Base-by-base conservation (phyloP, 345 rosid species). In the Ceriops zippeliana region DNA sequence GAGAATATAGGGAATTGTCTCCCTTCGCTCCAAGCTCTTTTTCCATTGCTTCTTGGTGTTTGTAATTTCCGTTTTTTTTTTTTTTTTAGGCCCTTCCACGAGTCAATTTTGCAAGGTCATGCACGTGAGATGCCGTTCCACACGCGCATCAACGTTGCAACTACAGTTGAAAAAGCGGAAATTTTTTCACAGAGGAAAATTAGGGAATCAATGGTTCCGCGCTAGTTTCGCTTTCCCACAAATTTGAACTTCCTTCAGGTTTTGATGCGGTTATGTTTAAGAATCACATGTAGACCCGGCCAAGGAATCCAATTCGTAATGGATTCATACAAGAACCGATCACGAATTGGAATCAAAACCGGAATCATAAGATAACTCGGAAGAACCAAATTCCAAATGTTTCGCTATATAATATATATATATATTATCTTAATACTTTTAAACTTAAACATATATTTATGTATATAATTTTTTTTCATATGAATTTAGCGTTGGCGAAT, bases 1-100 rank as follows among this genome's bases (percentile, higher is more conserved):
- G 75, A 79, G 75, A 82, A 80, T 77, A 81, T 73, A 52, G 80
- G 81, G 73, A 77, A 83, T 69, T 75, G 77, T 24, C 73, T 66
- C 78, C 59, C 24, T 20, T 65, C 70, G n/a, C 26, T 51, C 37
- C 5, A 28, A 22, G 72, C 65, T 57, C 47, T 35, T 68, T 62
- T 76, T 70, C 63, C 46, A 22, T 22, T 22, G 30, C 15, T 54
- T 62, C 62, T 58, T 49, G 42, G 24, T 42, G 17, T 7, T 60
- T 42, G 65, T 1, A 51, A 32, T 26, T 21, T 26, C 20, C 7
- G n/a, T 34, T 24, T 34, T 34, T 11, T 16, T 47, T 24, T 34
- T 34, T 34, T 7, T 34, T 6, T 17, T n/a, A 24, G 46, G 3
- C 17, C 16, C 26, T 27, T 5, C 28, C 35, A 56, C 26, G 9